phyloP scores from a whole-genome alignment of 179 eudicot genomes.

The Spinacia oleracea region DNA sequence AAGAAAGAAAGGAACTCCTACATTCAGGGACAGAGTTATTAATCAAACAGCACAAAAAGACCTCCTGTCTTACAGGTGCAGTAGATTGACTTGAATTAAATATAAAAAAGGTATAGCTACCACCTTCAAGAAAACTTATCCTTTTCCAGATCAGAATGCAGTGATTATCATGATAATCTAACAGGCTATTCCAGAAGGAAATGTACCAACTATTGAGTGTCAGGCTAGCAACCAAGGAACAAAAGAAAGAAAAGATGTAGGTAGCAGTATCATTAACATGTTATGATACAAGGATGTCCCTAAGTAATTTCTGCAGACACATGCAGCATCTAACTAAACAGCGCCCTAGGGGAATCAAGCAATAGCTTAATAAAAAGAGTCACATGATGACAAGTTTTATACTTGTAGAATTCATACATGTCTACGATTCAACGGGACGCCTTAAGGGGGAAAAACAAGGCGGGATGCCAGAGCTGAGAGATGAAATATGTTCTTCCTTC shows the following conservation, averaged over 20 bases:
- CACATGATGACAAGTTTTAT: background rate
- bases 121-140: too few species aligned
- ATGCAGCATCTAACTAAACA: too few species aligned
- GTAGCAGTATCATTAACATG: background rate
- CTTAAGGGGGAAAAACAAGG: background rate
- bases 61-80: too few species aligned
- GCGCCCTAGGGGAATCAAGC: too few species aligned
- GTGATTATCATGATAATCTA: background rate
- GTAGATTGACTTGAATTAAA: too few species aligned
- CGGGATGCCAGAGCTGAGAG: background rate
- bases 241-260: background rate
- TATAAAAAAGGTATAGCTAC: background rate
- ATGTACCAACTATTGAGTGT: background rate
- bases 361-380: too few species aligned
- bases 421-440: background rate
- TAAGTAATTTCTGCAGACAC: too few species aligned
- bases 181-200: too few species aligned
- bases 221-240: background rate
- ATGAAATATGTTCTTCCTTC: too few species aligned
- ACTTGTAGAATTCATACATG: background rate
- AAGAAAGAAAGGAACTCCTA: background rate
- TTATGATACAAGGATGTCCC: too few species aligned
- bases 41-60: too few species aligned
- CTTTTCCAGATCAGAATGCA: too few species aligned
- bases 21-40: background rate